phyloP scores from a whole-genome alignment of 2,329 filamentous ascomycete species.

The Aspergillus versicolor region DNA sequence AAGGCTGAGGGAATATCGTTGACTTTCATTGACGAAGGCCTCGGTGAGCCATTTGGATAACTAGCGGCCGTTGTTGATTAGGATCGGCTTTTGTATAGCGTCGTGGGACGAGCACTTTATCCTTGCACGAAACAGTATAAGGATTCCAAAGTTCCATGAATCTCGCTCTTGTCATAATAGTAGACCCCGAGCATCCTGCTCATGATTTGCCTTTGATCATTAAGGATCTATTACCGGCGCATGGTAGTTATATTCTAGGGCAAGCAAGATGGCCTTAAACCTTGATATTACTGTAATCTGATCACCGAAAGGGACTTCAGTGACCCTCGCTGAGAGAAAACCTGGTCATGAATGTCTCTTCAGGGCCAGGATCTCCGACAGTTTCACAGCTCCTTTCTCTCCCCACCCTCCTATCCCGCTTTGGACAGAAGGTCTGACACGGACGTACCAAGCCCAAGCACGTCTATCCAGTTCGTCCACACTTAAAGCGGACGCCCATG shows the following conservation, averaged over 20 bases:
- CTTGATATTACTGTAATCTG: not conserved
- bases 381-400: slow-evolving; percentile 68
- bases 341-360: slow-evolving; percentile 17
- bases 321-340: not conserved
- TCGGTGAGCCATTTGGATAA: not conserved
- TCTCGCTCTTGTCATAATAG: not conserved
- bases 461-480: slow-evolving; percentile 68
- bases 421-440: slow-evolving; percentile 73
- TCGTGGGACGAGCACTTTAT: not conserved
- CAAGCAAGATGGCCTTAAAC: not conserved
- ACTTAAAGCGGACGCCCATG: slow-evolving; percentile 67
- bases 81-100: not conserved
- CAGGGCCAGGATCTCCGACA: slow-evolving; percentile 61
- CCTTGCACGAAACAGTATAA: not conserved
- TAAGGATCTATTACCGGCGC: not conserved
- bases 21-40: not conserved
- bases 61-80: not conserved
- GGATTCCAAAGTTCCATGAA: not conserved
- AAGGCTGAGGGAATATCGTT: not conserved
- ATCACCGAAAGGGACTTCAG: not conserved
- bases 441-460: slow-evolving; percentile 80
- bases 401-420: slow-evolving; percentile 77
- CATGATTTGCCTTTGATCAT: not conserved
- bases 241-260: no score
- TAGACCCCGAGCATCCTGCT: not conserved